phyloP scores from a whole-genome alignment of 768 basidiomycete species.

The Austroboletus eburneus region DNA sequence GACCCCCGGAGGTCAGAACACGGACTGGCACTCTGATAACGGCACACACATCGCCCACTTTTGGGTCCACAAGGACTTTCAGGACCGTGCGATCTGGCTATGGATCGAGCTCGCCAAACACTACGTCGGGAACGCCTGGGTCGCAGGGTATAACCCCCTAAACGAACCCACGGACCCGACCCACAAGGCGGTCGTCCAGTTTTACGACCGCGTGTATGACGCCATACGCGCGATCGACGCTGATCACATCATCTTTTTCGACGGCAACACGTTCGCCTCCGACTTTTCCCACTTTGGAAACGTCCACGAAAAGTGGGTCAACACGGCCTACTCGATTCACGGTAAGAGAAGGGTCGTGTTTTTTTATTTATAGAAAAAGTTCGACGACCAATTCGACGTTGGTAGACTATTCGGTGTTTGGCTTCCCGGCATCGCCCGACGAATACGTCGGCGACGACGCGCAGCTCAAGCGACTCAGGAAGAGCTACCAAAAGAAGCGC shows the following conservation, averaged over 20 bases:
- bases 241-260: conserved; percentile 73
- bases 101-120: conserved; percentile 74
- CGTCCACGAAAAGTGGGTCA: conserved; percentile 57
- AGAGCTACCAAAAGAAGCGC: conserved; percentile 69
- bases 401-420: conserved; percentile 42
- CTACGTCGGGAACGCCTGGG: conserved; percentile 76
- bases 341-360: conserved; percentile 39
- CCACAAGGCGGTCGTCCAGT: conserved; percentile 58
- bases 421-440: conserved; percentile 61
- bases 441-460: conserved; percentile 48
- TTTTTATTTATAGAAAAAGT: too few species aligned
- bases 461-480: conserved; percentile 47
- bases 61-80: conserved; percentile 84
- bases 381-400: too few species aligned
- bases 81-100: conserved; percentile 72
- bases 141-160: conserved; percentile 82
- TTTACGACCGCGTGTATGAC: conserved; percentile 64
- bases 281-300: conserved; percentile 74
- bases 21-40: conserved; percentile 77
- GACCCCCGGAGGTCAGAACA: conserved; percentile 69
- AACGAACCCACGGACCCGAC: conserved; percentile 77
- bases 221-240: conserved; percentile 71
- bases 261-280: conserved; percentile 80
- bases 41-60: conserved; percentile 68
- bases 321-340: conserved; percentile 75